Conservation (phyloP, 352 stramenopile genomes). For the Saprolegnia parasitica region DNA sequence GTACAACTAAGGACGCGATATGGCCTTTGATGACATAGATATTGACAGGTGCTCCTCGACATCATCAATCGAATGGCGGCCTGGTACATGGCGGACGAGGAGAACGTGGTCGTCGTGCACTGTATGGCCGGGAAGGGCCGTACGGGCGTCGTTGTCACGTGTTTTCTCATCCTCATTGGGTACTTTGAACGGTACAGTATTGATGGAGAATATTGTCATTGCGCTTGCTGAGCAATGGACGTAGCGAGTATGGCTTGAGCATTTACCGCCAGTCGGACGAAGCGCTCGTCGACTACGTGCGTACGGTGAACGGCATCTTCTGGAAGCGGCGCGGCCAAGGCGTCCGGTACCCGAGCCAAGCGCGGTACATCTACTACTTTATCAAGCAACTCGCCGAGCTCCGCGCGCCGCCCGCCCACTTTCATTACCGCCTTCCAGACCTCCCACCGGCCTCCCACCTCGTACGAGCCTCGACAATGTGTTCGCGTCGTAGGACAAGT, state of each 20-base stretch:
- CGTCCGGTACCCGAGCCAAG: conserved; percentile 76
- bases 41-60: conserved; percentile 59
- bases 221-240: background rate
- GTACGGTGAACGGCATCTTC: conserved; percentile 36
- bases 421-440: conserved; percentile 7
- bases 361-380: conserved; percentile 87
- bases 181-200: conserved; percentile 43
- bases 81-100: conserved; percentile 53
- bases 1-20: background rate
- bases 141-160: conserved; percentile 78
- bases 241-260: conserved; percentile 3
- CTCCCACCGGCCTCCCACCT: background rate
- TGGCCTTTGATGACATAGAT: background rate
- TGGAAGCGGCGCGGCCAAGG: conserved; percentile 71
- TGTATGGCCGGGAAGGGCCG: conserved; percentile 75
- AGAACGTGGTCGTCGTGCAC: conserved; percentile 78
- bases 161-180: conserved; percentile 68
- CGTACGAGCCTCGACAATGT: background rate
- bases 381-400: conserved; percentile 46
- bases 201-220: background rate
- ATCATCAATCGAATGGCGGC: conserved; percentile 84
- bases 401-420: background rate
- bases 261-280: conserved; percentile 7
- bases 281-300: conserved; percentile 7
- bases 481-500: background rate